Evolutionary conservation across 1,284 basidiomycete species (phyloP).

Genomic region (Tremellales sp.): DNA sequence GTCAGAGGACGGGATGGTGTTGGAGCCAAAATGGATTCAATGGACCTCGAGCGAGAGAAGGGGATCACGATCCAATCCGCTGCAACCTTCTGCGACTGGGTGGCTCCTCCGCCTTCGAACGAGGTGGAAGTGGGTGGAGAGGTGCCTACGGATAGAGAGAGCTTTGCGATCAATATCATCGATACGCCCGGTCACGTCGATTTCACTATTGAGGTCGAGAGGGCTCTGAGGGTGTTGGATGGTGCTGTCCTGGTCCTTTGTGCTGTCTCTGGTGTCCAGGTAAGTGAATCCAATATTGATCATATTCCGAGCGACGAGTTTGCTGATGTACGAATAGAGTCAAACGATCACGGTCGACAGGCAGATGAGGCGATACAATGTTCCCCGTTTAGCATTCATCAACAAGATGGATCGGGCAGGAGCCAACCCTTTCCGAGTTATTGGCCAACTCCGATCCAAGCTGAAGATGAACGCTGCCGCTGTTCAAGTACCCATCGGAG

Average conservation of each 20-base stretch:
- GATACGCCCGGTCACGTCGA: conserved; percentile 99
- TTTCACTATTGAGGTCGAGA: conserved; percentile 98
- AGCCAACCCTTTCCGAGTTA: conserved; percentile 93
- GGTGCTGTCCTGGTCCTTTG: conserved; percentile 96
- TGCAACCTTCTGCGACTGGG: conserved; percentile 97
- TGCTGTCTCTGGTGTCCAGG: conserved; percentile 94
- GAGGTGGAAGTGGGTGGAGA: conserved; percentile 41
- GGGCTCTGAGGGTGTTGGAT: conserved; percentile 91
- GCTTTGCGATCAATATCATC: conserved; percentile 96
- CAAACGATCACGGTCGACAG: conserved; percentile 99
- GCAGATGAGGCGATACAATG: conserved; percentile 95
- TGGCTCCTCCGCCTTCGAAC: conserved; percentile 55
- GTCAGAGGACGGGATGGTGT: conserved; percentile 92
- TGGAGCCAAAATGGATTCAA: conserved; percentile 99
- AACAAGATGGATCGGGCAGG: conserved; percentile 99
- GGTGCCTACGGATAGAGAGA: conserved; percentile 62
- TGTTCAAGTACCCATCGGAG: conserved; percentile 94
- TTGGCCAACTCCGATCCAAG: conserved; percentile 87
- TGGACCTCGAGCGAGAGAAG: conserved; percentile 98
- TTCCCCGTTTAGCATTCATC: conserved; percentile 93
- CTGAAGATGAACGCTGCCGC: conserved; percentile 89
- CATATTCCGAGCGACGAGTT: background rate
- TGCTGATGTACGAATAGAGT: conserved; percentile 17
- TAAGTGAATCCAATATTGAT: conserved; percentile 37
- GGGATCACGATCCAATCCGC: conserved; percentile 99